Percentiles rank a stretch among this genome's conserved stretches.
phyloP scores from a whole-genome alignment of 2,329 filamentous ascomycete genomes.

The Trichoderma sp. region DNA sequence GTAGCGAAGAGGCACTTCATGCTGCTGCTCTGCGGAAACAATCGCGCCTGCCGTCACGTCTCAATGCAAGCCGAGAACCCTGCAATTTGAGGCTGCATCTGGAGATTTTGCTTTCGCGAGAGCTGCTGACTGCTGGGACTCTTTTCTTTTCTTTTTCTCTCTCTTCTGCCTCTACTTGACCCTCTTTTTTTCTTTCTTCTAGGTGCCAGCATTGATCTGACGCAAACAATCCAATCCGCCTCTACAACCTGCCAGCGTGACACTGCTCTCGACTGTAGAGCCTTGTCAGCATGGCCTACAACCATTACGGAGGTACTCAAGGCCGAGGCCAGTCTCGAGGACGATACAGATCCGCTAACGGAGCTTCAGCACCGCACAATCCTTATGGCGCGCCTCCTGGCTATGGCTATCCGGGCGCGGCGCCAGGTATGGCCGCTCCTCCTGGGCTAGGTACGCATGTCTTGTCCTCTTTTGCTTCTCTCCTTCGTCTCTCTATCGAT shows the following conservation, averaged over 20 bases:
- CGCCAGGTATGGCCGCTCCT: constrained; percentile 71
- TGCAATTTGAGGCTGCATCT: background rate
- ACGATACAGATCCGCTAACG: constrained; percentile 23
- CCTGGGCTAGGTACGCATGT: constrained; percentile 72
- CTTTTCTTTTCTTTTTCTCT: background rate
- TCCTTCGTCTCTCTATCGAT: background rate
- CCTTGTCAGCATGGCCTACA: constrained; percentile 51
- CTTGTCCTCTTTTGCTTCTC: background rate
- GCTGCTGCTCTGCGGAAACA: background rate
- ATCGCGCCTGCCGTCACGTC: background rate
- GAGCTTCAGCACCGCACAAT: constrained; percentile 31
- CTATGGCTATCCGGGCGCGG: constrained; percentile 64
- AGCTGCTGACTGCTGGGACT: background rate
- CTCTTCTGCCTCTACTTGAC: background rate
- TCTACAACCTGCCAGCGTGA: background rate
- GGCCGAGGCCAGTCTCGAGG: background rate
- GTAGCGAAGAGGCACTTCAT: background rate
- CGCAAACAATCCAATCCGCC: background rate
- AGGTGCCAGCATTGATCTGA: background rate
- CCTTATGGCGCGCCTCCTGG: constrained; percentile 73
- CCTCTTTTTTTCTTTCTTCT: background rate
- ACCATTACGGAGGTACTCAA: constrained; percentile 56
- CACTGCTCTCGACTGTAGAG: background rate
- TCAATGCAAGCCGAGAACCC: constrained; percentile 17
- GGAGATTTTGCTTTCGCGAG: background rate